Conservation (phyloP, 164 flowering plant species). For the Houttuynia cordata region DNA sequence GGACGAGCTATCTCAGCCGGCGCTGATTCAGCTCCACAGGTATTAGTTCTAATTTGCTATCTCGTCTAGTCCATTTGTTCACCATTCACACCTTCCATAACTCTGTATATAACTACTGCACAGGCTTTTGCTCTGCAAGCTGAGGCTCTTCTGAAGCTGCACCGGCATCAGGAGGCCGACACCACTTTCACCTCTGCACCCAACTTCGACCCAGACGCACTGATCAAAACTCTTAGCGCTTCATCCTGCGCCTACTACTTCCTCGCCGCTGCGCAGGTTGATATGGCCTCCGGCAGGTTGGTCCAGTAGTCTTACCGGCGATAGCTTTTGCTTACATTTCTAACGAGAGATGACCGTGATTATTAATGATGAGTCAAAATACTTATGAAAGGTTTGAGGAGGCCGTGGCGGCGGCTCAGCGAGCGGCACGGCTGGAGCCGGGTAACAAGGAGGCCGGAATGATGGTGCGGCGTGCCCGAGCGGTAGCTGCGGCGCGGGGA, state of each 20-base stretch:
- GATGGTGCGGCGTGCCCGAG: conserved; percentile 29
- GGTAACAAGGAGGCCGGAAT: conserved; percentile 27
- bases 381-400: conserved; percentile 55
- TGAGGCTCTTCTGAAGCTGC: conserved; percentile 63
- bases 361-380: not conserved
- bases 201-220: conserved; percentile 24
- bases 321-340: not conserved
- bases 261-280: conserved; percentile 40
- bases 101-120: not conserved
- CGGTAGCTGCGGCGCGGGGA: conserved; percentile 40
- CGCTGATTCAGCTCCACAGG: conserved; percentile 78
- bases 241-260: conserved; percentile 19
- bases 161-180: conserved; percentile 61
- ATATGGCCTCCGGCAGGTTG: conserved; percentile 71
- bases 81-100: no score
- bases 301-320: conserved; percentile 1
- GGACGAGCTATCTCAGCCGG: conserved; percentile 40
- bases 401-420: conserved; percentile 38
- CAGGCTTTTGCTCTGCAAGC: conserved; percentile 58
- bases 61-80: no score
- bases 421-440: conserved; percentile 47
- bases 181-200: conserved; percentile 22
- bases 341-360: not conserved
- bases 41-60: no score
- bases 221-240: conserved; percentile 39